phyloP scores from a whole-genome alignment of 192 early-diverging fungal species.

The Coemansia sp. region DNA sequence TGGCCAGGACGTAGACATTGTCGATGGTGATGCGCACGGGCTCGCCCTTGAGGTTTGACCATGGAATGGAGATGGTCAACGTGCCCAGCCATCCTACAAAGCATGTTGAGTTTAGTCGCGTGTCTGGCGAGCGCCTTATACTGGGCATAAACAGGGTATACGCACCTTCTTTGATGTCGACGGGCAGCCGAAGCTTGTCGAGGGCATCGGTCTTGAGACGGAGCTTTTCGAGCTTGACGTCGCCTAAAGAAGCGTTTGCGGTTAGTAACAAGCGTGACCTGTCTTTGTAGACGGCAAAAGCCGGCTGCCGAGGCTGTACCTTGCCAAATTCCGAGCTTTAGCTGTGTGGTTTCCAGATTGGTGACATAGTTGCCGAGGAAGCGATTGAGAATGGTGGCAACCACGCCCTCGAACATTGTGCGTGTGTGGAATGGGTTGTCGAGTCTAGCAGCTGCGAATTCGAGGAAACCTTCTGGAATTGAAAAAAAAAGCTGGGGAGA shows the following conservation, averaged over 20 bases:
- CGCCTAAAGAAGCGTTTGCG: conserved; percentile 56
- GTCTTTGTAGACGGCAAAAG: background rate
- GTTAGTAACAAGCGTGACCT: background rate
- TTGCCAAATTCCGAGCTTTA: conserved; percentile 93
- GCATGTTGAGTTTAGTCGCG: background rate
- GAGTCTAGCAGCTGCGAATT: no score
- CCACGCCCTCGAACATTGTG: conserved; percentile 73
- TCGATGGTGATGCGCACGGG: conserved; percentile 87
- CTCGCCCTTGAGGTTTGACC: conserved; percentile 93
- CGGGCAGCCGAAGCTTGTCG: conserved; percentile 89
- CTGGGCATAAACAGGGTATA: no score
- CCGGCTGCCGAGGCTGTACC: conserved; percentile 52
- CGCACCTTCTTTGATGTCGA: conserved; percentile 77
- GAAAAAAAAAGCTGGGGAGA: background rate
- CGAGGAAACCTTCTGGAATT: background rate
- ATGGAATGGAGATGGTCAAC: conserved; percentile 90
- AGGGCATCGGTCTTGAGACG: conserved; percentile 83
- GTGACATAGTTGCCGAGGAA: conserved; percentile 94
- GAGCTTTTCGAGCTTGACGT: conserved; percentile 93
- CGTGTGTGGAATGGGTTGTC: background rate
- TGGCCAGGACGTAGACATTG: conserved; percentile 83
- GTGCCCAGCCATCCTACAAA: conserved; percentile 82
- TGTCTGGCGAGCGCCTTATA: no score
- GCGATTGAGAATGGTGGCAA: conserved; percentile 70
- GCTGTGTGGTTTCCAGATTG: conserved; percentile 90